phyloP scores from a whole-genome alignment of 495 filamentous ascomycete species.

The Achaetomiella virescens region DNA sequence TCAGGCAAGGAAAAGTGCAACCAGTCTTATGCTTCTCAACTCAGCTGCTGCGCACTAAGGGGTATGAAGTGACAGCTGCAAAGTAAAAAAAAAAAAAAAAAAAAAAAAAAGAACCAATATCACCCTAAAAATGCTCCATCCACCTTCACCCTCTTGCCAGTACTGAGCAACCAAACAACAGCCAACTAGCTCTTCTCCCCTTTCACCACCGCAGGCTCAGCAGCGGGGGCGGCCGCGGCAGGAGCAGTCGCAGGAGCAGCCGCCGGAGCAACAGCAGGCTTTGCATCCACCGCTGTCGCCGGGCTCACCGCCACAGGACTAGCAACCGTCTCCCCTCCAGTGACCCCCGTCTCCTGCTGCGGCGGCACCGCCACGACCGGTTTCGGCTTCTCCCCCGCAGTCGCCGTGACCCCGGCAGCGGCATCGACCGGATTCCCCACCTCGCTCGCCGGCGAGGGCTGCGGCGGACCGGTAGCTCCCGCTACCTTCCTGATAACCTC shows the following conservation, averaged over 20 bases:
- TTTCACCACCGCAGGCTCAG: too few relatives aligned
- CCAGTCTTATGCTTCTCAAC: background rate
- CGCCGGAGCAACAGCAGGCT: too few relatives aligned
- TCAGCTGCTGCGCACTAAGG: background rate
- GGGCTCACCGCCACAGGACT: constrained; percentile 22
- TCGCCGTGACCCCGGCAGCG: background rate
- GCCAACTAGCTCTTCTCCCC: background rate
- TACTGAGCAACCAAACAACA: background rate
- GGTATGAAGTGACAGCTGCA: background rate
- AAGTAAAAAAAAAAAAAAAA: background rate
- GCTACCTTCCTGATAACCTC: constrained; percentile 54
- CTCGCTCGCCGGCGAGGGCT: constrained; percentile 8
- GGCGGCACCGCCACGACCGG: constrained; percentile 16
- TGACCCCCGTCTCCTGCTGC: constrained; percentile 35
- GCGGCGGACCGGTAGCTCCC: constrained; percentile 31
- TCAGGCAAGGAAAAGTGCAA: too few relatives aligned
- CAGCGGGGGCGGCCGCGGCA: too few relatives aligned
- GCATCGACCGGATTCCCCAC: background rate
- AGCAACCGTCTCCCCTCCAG: constrained; percentile 29
- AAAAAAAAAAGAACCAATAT: background rate
- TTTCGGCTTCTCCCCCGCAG: constrained; percentile 14
- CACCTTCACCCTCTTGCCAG: background rate
- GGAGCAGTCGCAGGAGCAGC: too few relatives aligned
- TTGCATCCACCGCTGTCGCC: background rate
- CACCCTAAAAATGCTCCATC: background rate